These are phyloP conservation scores for Myxozyma nipponensis DNA, from an alignment of 805 yeast species.

Conservation along the genomic window DNA sequence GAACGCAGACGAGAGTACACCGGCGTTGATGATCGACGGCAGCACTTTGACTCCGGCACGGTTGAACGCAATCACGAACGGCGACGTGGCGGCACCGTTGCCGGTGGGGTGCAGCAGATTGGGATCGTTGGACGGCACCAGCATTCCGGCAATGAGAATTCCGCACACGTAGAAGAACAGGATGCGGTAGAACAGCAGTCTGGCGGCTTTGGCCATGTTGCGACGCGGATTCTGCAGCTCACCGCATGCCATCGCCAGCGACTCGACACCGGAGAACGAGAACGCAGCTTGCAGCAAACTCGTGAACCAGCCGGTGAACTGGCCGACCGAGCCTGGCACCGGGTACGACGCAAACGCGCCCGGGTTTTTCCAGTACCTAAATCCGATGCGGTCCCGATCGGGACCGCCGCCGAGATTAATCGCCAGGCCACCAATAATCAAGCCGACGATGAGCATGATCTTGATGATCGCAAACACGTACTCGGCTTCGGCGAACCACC, in stretches of 20 bases:
- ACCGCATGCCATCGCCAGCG: too few relatives aligned
- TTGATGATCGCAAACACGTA: constrained; percentile 63
- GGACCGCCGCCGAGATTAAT: constrained; percentile 77
- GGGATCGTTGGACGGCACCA: constrained; percentile 68
- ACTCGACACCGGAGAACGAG: too few relatives aligned
- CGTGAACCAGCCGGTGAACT: constrained; percentile 58
- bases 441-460: constrained; percentile 61
- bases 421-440: constrained; percentile 58
- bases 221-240: too few relatives aligned
- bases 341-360: constrained; percentile 55
- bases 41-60: constrained; percentile 55
- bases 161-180: constrained; percentile 68
- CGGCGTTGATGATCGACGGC: constrained; percentile 76
- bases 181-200: constrained; percentile 66
- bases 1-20: constrained; percentile 69
- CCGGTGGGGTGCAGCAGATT: constrained; percentile 54
- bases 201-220: constrained; percentile 73
- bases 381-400: constrained; percentile 66
- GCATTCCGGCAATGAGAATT: constrained; percentile 71
- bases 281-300: too few relatives aligned
- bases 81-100: constrained; percentile 72
- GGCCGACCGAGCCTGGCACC: constrained; percentile 45
- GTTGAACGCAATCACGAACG: constrained; percentile 77
- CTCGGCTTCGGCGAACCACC: constrained; percentile 45
- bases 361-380: constrained; percentile 64